Evolutionary conservation across 805 yeast species (phyloP).

Genomic region (Kluyveromyces starmeri): DNA sequence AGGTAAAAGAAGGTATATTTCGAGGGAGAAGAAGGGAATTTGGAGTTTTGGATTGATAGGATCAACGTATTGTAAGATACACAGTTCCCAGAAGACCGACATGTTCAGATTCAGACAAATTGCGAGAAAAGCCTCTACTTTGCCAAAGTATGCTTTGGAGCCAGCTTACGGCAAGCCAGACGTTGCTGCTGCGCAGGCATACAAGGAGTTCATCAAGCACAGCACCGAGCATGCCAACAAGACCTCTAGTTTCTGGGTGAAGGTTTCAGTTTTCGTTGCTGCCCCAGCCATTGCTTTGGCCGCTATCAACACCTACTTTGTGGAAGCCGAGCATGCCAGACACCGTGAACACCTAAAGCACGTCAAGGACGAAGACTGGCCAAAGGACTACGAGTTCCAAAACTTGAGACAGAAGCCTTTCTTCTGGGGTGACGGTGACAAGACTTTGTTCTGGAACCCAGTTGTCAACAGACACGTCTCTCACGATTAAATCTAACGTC

Average conservation of each 20-base stretch:
- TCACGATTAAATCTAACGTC: constrained; percentile 17
- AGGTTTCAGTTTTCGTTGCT: constrained; percentile 71
- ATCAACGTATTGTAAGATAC: no score
- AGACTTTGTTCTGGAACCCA: constrained; percentile 94
- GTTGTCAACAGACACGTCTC: constrained; percentile 80
- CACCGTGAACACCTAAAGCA: constrained; percentile 70
- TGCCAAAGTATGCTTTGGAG: constrained; percentile 36
- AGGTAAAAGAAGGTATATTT: no score
- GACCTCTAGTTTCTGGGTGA: constrained; percentile 77
- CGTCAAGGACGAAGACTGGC: constrained; percentile 86
- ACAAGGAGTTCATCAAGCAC: constrained; percentile 50
- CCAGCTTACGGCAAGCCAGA: constrained; percentile 41
- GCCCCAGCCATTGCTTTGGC: constrained; percentile 71
- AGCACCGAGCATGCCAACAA: constrained; percentile 71
- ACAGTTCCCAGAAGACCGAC: no score
- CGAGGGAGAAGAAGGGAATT: no score
- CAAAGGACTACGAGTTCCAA: constrained; percentile 81
- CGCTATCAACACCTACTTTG: constrained; percentile 69
- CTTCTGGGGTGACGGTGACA: constrained; percentile 99
- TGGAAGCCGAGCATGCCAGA: constrained; percentile 82
- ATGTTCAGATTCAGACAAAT: constrained; percentile 40
- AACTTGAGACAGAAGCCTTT: constrained; percentile 79
- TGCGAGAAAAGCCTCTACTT: constrained; percentile 29
- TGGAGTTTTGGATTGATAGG: no score
- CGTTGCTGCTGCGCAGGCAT: constrained; percentile 60